Evolutionary conservation across 305 asterid species (phyloP).

Genomic region (Fraxinus ornus): DNA sequence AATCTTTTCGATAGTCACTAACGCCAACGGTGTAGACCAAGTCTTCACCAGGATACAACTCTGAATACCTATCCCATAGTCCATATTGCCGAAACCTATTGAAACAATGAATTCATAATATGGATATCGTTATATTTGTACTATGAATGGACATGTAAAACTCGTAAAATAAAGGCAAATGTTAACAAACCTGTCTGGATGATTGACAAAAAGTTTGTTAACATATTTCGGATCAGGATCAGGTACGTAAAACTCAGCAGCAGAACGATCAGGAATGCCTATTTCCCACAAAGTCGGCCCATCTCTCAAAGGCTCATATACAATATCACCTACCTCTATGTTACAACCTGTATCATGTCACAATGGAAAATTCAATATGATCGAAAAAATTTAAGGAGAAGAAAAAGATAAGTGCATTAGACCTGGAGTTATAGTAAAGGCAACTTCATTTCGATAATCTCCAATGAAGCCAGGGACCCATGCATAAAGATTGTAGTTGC

Average conservation of each 20-base stretch:
- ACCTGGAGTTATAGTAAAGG: conserved; percentile 73
- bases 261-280: conserved; percentile 87
- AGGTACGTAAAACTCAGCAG: conserved; percentile 80
- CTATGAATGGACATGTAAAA: background rate
- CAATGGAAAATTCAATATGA: background rate
- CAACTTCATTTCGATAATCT: conserved; percentile 55
- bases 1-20: conserved; percentile 76
- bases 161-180: background rate
- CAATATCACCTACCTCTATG: conserved; percentile 57
- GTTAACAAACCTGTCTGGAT: conserved; percentile 59
- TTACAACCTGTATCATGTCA: conserved; percentile 44
- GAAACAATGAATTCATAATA: background rate
- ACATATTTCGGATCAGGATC: conserved; percentile 77
- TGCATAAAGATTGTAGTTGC: conserved; percentile 78
- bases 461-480: conserved; percentile 91
- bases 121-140: background rate
- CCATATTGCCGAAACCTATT: conserved; percentile 89
- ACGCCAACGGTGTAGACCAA: conserved; percentile 69
- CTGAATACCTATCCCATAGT: conserved; percentile 82
- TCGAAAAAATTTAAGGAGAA: background rate
- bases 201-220: conserved; percentile 63
- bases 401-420: background rate
- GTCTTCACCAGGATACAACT: conserved; percentile 66
- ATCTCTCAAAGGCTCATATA: conserved; percentile 75
- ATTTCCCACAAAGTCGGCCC: conserved; percentile 97